Percentiles rank a stretch among this genome's conserved stretches.
phyloP scores from a whole-genome alignment of 129 eudicot genomes.

The Lactuca saligna region DNA sequence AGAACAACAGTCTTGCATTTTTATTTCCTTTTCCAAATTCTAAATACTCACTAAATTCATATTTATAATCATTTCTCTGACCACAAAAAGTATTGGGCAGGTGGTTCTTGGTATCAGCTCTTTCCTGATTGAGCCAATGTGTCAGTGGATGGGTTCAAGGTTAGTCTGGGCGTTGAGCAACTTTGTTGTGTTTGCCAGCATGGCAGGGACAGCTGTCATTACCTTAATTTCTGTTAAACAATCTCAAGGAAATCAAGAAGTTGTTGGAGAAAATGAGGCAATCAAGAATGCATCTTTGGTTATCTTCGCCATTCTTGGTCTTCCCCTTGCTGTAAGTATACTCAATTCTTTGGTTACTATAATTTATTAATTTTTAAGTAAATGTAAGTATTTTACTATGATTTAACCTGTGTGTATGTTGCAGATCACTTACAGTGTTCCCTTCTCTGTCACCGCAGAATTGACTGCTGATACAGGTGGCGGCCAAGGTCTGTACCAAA shows the following conservation, averaged over 20 bases:
- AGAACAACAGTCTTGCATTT: constrained; percentile 38
- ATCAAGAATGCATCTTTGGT: constrained; percentile 79
- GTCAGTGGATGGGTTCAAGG: constrained; percentile 73
- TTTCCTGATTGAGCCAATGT: constrained; percentile 87
- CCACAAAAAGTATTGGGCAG: constrained; percentile 24
- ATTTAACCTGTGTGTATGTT: constrained; percentile 19
- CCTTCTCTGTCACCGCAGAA: constrained; percentile 90
- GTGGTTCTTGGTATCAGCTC: constrained; percentile 88
- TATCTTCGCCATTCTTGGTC: constrained; percentile 78
- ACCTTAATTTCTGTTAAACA: constrained; percentile 65
- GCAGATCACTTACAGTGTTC: constrained; percentile 93
- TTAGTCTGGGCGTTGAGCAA: constrained; percentile 90
- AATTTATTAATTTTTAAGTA: too few species aligned
- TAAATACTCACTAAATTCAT: neutral
- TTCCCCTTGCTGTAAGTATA: constrained; percentile 81
- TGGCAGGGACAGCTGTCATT: constrained; percentile 86
- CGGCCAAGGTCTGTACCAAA: constrained; percentile 66
- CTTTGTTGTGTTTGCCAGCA: constrained; percentile 82
- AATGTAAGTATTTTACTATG: too few species aligned
- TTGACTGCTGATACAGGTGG: constrained; percentile 96
- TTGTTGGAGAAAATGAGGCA: constrained; percentile 50
- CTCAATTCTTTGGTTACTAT: too few species aligned
- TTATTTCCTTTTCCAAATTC: neutral
- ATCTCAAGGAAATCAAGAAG: constrained; percentile 36
- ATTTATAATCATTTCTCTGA: neutral